Percentiles rank a stretch among this genome's conserved stretches.
These are phyloP conservation scores for Aristolochia californica DNA, from an alignment of 164 flowering plant genomes.

Conservation along the genomic window DNA sequence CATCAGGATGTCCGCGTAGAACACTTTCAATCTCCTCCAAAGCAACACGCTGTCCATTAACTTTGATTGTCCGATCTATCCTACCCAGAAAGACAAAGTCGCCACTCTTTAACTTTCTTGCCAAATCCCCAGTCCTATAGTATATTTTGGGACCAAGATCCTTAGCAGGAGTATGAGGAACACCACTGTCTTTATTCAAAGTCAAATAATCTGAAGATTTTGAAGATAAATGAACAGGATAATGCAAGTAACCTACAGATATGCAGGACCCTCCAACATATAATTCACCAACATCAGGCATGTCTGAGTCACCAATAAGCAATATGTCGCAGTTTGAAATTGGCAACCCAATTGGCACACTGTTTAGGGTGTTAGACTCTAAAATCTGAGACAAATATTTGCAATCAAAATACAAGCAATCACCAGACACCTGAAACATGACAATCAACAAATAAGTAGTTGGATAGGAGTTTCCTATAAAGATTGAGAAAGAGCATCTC, in stretches of 20 bases:
- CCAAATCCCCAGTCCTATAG: slow-evolving; percentile 80
- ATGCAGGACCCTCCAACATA: slow-evolving; percentile 66
- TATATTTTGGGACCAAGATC: slow-evolving; percentile 18
- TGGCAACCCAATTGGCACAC: slow-evolving; percentile 86
- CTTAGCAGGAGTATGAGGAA: slow-evolving; percentile 11
- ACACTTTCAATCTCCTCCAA: slow-evolving; percentile 69
- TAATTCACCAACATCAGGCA: slow-evolving; percentile 52
- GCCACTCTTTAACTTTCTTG: slow-evolving; percentile 47
- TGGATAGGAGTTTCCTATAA: too few relatives aligned
- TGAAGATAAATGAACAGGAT: slow-evolving; percentile 18
- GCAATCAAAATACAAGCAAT: slow-evolving; percentile 93
- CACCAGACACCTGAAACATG: slow-evolving; percentile 71
- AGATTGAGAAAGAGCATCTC: too few relatives aligned
- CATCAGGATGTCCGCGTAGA: slow-evolving; percentile 46
- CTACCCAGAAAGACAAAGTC: slow-evolving; percentile 77
- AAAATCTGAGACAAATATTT: slow-evolving; percentile 49
- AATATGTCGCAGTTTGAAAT: slow-evolving; percentile 55
- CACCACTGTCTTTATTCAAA: slow-evolving; percentile 18
- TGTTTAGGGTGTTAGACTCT: slow-evolving; percentile 43
- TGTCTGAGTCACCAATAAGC: slow-evolving; percentile 44
- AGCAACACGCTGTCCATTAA: slow-evolving; percentile 76
- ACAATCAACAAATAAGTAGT: slow-evolving; percentile 2
- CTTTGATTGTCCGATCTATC: slow-evolving; percentile 65
- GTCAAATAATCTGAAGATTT: slow-evolving; percentile 19
- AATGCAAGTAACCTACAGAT: slow-evolving; percentile 44